phyloP scores from a whole-genome alignment of 495 filamentous ascomycete genomes.

The Ascobolus immersus region DNA sequence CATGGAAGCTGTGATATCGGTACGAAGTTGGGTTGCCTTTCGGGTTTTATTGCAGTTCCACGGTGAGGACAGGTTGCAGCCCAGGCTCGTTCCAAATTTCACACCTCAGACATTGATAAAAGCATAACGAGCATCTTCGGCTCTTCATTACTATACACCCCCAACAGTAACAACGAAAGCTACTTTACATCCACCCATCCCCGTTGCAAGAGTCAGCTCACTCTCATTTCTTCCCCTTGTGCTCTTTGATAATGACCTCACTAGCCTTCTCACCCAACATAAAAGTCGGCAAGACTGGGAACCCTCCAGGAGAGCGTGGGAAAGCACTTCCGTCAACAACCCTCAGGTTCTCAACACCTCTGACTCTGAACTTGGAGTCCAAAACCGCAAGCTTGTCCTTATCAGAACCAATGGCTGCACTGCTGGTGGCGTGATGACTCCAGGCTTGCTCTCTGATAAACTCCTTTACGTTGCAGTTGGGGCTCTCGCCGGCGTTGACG shows the following conservation, averaged over 20 bases:
- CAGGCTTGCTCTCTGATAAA: conserved; percentile 25
- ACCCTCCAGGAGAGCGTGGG: conserved; percentile 31
- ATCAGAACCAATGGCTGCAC: conserved; percentile 25
- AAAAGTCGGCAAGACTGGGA: conserved; percentile 33
- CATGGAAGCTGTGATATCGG: too few relatives aligned
- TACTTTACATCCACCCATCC: too few relatives aligned
- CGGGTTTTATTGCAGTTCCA: too few relatives aligned
- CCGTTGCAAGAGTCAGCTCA: too few relatives aligned
- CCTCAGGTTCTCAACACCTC: conserved; percentile 23
- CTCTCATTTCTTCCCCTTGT: too few relatives aligned
- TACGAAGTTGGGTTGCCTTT: too few relatives aligned
- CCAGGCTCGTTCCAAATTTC: too few relatives aligned
- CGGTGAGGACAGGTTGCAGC: too few relatives aligned
- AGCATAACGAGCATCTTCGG: too few relatives aligned
- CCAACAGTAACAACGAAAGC: too few relatives aligned
- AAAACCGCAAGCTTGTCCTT: conserved; percentile 25
- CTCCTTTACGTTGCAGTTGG: conserved; percentile 20
- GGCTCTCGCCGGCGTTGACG: conserved; percentile 9
- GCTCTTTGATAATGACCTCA: conserved; percentile 31
- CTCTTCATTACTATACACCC: too few relatives aligned
- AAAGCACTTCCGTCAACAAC: conserved; percentile 32
- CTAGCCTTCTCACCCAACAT: conserved; percentile 39
- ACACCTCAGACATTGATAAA: too few relatives aligned
- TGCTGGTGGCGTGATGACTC: conserved; percentile 26
- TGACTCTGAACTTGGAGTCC: conserved; percentile 26